Conservation (phyloP, 169 alveolate species). For the Theileria sp. region DNA sequence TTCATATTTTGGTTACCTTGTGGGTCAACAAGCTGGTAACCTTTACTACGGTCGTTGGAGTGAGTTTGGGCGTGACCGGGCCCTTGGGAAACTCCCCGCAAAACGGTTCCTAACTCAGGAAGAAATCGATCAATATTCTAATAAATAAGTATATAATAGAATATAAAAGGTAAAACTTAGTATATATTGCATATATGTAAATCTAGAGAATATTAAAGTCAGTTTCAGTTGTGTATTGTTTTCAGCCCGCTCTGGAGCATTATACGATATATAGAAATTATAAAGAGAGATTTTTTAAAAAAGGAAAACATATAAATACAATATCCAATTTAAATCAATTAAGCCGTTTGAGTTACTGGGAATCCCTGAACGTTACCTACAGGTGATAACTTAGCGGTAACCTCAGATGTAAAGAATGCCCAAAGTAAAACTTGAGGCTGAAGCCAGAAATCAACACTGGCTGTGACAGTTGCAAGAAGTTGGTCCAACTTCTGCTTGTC, state of each 20-base stretch:
- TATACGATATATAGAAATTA: not conserved
- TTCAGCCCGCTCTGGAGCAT: not conserved
- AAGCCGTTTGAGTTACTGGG: not conserved
- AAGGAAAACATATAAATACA: not conserved
- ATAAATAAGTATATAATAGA: constrained; percentile 10
- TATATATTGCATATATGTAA: not conserved
- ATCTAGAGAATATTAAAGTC: not conserved
- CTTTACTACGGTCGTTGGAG: constrained; percentile 56
- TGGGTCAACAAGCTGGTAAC: constrained; percentile 57
- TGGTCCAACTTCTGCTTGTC: not conserved
- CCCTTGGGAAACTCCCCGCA: constrained; percentile 62
- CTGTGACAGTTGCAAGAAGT: not conserved
- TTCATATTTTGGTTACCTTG: constrained; percentile 39
- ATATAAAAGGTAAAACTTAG: not conserved
- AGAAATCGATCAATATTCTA: constrained; percentile 25
- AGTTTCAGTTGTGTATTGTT: not conserved
- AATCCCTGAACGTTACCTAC: constrained; percentile 1
- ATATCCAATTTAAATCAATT: not conserved
- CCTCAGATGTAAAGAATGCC: not conserved
- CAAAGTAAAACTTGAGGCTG: not conserved
- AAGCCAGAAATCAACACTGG: constrained; percentile 1
- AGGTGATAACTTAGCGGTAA: constrained; percentile 1
- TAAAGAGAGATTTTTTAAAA: not conserved
- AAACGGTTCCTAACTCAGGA: constrained; percentile 49
- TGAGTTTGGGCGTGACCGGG: constrained; percentile 58